These are phyloP conservation scores for Trichophyton simii DNA, from an alignment of 2,329 filamentous ascomycete species.

Conservation along the genomic window DNA sequence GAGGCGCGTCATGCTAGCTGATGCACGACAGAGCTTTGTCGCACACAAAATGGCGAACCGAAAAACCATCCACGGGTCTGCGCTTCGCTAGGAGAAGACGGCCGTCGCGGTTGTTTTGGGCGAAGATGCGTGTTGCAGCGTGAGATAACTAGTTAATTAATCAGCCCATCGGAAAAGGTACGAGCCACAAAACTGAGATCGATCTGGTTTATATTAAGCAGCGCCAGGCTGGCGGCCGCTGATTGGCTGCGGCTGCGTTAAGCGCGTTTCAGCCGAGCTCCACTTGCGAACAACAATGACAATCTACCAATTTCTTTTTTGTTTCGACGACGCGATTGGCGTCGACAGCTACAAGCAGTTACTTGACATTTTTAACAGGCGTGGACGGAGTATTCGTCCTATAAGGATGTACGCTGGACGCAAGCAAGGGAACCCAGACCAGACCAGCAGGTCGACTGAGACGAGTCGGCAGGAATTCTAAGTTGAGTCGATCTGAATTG, in stretches of 20 bases:
- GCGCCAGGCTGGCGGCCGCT: neutral
- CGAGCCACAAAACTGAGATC: neutral
- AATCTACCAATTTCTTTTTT: neutral
- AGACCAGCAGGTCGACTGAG: neutral
- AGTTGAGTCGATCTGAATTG: neutral
- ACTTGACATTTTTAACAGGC: neutral
- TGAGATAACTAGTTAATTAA: neutral
- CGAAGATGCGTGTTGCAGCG: neutral
- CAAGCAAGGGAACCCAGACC: neutral
- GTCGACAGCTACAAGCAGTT: neutral
- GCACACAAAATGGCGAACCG: neutral
- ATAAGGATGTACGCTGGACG: neutral
- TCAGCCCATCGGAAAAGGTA: too few relatives aligned
- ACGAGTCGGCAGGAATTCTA: neutral
- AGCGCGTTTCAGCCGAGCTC: slow-evolving; percentile 3
- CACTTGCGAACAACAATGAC: neutral
- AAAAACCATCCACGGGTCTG: neutral
- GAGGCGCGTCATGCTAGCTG: neutral
- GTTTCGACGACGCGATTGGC: too few relatives aligned
- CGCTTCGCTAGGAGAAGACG: neutral
- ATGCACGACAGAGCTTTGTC: neutral
- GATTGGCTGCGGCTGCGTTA: slow-evolving; percentile 2
- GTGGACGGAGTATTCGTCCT: neutral
- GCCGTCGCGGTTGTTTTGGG: neutral
- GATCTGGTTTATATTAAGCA: neutral